Evolutionary conservation across 768 basidiomycete genomes (phyloP).

Genomic region (Psilocybe azurescens): DNA sequence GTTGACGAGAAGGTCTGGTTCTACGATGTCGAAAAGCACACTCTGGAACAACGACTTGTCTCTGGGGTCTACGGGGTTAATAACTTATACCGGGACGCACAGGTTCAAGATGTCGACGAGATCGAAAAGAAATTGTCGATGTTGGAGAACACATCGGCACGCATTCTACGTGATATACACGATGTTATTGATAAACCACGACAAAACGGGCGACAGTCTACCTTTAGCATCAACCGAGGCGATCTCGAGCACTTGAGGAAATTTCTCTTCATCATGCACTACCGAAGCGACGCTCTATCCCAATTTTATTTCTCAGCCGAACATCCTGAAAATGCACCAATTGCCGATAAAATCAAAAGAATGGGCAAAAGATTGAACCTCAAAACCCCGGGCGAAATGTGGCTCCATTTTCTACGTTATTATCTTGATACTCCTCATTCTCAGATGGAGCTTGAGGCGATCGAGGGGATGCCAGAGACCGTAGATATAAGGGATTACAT

Average conservation of each 20-base stretch:
- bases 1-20: slow-evolving; percentile 20
- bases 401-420: slow-evolving; percentile 31
- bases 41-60: slow-evolving; percentile 18
- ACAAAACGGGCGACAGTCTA: slow-evolving; percentile 6
- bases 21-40: slow-evolving; percentile 20
- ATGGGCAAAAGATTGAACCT: slow-evolving; percentile 20
- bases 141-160: slow-evolving; percentile 30
- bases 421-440: slow-evolving; percentile 31
- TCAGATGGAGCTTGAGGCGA: neutral
- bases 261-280: slow-evolving; percentile 37
- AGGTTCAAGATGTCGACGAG: slow-evolving; percentile 26
- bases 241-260: slow-evolving; percentile 29
- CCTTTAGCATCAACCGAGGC: slow-evolving; percentile 17
- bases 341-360: slow-evolving; percentile 21
- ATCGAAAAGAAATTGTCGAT: slow-evolving; percentile 29
- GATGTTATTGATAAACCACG: neutral
- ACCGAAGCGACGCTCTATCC: slow-evolving; percentile 21
- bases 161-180: slow-evolving; percentile 18
- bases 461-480: too few relatives aligned
- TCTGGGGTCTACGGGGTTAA: slow-evolving; percentile 21
- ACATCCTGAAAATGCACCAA: slow-evolving; percentile 18
- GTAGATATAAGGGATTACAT: too few relatives aligned
- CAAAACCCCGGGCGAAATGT: slow-evolving; percentile 24
- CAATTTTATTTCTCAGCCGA: slow-evolving; percentile 27
- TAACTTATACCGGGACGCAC: slow-evolving; percentile 29